Base-by-base conservation (phyloP, 2,329 filamentous ascomycete genomes). In the Penicillium sp. region DNA sequence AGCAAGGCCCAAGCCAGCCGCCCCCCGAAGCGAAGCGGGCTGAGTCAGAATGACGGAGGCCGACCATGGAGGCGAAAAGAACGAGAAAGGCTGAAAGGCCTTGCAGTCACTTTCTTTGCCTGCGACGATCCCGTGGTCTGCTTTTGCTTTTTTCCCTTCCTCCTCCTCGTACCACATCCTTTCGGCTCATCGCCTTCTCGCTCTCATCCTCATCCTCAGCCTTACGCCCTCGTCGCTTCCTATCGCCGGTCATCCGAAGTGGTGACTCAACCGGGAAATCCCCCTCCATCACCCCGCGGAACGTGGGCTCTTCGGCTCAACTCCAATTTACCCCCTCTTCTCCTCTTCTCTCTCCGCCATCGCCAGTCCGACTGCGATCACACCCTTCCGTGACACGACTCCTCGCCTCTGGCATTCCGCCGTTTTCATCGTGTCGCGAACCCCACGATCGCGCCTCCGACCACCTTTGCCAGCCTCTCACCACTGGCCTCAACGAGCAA, bases 191-290 rank as follows among this genome's bases (percentile, higher is more conserved):
- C 24, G 9, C 21, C 26, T 29, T 20, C 6, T n/a, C n/a, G n/a
- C n/a, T n/a, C n/a, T n/a, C n/a, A n/a, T n/a, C n/a, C n/a, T n/a
- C n/a, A n/a, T n/a, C n/a, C n/a, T 29, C 24, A 42, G 39, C 15
- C 39, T 21, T 27, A 15, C 39, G 26, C 39, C 39, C 24, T n/a
- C 23, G 18, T 42, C 36, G 21, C 46, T 42, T 29, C 27, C 46
- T 15, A 24, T 30, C 32, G 46, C 30, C 23, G 40, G 36, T 23
- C 23, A 41, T 42, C 44, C 33, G 32, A 37, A 42, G 36, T 36
- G 46, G 55, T 63, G 61, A 63, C 58, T 63, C 61, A 63, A 63
- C 36, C 7, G 10, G n/a, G 21, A 48, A 45, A 37, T 45, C 54
- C 58, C 50, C 51, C 54, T 45, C 29, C 15, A 37, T 23, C 49